A percentile compares a stretch with the other conserved stretches of the same genome.
phyloP scores from a whole-genome alignment of 345 rosid species.

The Moringa oleifera region DNA sequence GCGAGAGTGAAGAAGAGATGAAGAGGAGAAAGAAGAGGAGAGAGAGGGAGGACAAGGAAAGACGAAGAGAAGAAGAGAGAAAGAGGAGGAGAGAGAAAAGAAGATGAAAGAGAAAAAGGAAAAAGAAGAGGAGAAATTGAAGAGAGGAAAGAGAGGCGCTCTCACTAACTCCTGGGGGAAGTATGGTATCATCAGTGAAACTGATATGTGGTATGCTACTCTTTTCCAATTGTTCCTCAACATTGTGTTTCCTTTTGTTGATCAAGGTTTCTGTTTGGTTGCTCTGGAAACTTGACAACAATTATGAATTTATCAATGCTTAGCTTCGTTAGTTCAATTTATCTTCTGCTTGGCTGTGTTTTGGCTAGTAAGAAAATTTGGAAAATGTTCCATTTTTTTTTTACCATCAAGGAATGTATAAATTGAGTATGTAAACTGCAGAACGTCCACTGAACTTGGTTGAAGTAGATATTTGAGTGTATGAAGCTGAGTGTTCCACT shows the following conservation, averaged over 20 bases:
- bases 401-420: too few relatives aligned
- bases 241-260: neutral
- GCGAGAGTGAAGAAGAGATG: slow-evolving; percentile 33
- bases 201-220: slow-evolving; percentile 77
- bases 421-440: too few relatives aligned
- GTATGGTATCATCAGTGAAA: slow-evolving; percentile 85
- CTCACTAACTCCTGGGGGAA: slow-evolving; percentile 94
- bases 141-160: slow-evolving; percentile 69
- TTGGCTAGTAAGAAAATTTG: too few relatives aligned
- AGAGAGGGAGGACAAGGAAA: slow-evolving; percentile 17
- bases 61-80: slow-evolving; percentile 11
- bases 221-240: neutral
- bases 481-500: too few relatives aligned
- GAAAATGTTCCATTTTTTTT: too few relatives aligned
- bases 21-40: slow-evolving; percentile 19
- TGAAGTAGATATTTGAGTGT: too few relatives aligned
- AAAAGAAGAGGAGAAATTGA: slow-evolving; percentile 42
- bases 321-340: too few relatives aligned
- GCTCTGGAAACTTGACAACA: neutral
- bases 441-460: too few relatives aligned
- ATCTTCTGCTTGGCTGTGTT: too few relatives aligned
- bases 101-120: slow-evolving; percentile 29
- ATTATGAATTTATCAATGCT: too few relatives aligned
- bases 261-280: neutral
- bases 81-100: slow-evolving; percentile 18